Evolutionary conservation across 2,329 filamentous ascomycete species (phyloP).

Genomic region (Pseudohalonectria lignicola): DNA sequence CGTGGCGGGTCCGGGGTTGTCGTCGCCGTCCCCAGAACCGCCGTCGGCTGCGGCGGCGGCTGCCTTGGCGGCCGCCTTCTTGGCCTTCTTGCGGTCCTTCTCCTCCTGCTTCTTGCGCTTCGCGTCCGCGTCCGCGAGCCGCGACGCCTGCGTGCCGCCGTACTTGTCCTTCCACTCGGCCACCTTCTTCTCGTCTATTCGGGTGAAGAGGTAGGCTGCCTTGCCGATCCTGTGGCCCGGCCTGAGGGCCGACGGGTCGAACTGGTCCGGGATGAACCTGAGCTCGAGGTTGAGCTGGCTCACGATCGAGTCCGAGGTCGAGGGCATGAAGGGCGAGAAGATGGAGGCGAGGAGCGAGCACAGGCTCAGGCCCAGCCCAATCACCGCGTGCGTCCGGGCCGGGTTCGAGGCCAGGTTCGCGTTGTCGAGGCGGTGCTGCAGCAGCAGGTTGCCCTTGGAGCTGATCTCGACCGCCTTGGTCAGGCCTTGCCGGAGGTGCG

Average conservation of each 20-base stretch:
- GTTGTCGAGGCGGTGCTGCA: conserved; percentile 30
- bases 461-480: conserved; percentile 53
- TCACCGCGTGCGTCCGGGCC: conserved; percentile 42
- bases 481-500: conserved; percentile 59
- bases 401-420: conserved; percentile 39
- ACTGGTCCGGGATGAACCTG: conserved; percentile 52
- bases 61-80: conserved; percentile 2
- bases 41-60: not conserved
- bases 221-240: conserved; percentile 71
- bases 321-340: conserved; percentile 75
- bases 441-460: conserved; percentile 37
- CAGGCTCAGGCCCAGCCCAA: conserved; percentile 75
- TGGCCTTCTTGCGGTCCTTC: conserved; percentile 2
- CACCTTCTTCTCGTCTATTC: conserved; percentile 61
- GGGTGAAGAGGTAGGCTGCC: conserved; percentile 44
- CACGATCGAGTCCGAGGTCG: conserved; percentile 64
- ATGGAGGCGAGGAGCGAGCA: conserved; percentile 72
- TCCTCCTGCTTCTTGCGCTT: conserved; percentile 16
- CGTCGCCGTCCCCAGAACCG: no score
- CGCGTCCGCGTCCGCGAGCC: conserved; percentile 18
- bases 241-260: conserved; percentile 49
- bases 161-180: conserved; percentile 60
- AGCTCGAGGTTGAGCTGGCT: conserved; percentile 45
- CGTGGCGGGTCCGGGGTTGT: no score
- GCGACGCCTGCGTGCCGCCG: conserved; percentile 24